These are phyloP conservation scores for Theobroma cacao DNA, from an alignment of 345 rosid genomes.

Conservation along the genomic window DNA sequence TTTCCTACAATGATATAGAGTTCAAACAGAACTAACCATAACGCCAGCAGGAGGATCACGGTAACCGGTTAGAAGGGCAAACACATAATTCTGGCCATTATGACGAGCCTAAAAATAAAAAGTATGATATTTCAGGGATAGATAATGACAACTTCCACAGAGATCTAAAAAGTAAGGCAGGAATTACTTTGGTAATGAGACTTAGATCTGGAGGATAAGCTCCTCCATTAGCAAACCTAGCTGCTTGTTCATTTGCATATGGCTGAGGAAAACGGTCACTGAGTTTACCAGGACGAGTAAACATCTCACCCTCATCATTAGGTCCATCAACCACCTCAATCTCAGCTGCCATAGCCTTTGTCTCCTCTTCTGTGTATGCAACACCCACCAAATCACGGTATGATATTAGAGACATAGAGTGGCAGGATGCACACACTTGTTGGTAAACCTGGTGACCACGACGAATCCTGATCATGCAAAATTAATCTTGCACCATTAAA, in stretches of 20 bases:
- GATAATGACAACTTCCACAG: neutral
- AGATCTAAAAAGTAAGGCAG: conserved; percentile 10
- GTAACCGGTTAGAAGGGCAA: conserved; percentile 94
- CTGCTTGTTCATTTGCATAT: conserved; percentile 87
- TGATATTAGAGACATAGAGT: conserved; percentile 94
- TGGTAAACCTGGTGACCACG: conserved; percentile 98
- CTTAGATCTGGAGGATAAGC: conserved; percentile 99
- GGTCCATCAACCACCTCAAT: conserved; percentile 99
- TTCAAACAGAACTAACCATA: conserved; percentile 40
- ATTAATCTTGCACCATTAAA: conserved; percentile 10
- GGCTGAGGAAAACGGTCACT: conserved; percentile 96
- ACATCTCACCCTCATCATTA: conserved; percentile 99
- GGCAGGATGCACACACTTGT: conserved; percentile 99
- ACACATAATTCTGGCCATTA: conserved; percentile 96
- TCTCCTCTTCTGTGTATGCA: conserved; percentile 97
- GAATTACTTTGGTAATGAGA: conserved; percentile 90
- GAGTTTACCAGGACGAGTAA: conserved; percentile 96
- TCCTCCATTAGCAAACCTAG: conserved; percentile 99
- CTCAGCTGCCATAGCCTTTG: conserved; percentile 99
- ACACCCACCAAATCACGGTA: conserved; percentile 96
- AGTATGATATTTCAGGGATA: conserved; percentile 7
- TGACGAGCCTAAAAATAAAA: conserved; percentile 81
- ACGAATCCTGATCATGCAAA: conserved; percentile 73
- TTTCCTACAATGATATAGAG: neutral
- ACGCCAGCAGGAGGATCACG: conserved; percentile 99